Base-by-base conservation (phyloP, 805 yeast species). In the Candida arabinofermentans region DNA sequence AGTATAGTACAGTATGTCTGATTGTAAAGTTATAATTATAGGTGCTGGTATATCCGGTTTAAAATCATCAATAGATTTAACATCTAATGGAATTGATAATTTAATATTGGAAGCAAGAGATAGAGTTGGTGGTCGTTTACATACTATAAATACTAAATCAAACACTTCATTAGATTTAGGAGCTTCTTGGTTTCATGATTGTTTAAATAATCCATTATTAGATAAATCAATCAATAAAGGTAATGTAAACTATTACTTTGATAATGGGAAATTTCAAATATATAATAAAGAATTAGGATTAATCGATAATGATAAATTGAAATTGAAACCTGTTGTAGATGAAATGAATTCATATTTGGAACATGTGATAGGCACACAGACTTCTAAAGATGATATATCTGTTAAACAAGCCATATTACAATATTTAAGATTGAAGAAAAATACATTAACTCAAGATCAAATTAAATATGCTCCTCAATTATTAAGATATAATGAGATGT, bases 151-250 rank as follows among this genome's bases (percentile, higher is more conserved):
- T 39, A 34, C 54, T 22, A 51, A 55, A 3, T 37, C 53, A 6
- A 61, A 61, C 6, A 43, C 56, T 10, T 52, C 62, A 6, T 74
- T 82, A 42, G 96, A 88, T 57, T 50, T 87, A 16, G 96, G 96
- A 1, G 96, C 95, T 0, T 77, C 91, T 9, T 89, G 96, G 96
- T 85, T 84, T 58, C 96, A 89, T 55, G 96, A 87, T 49, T 76
- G 88, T 5, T 62, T 86, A 39, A 69, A 72, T 33, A 89, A 89
- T 55, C 65, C 76, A 2, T 67, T 85, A 22, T 75, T 86, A 42
- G 62, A 69, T 26, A 77, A 75, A 47, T 79, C 70, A 1, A 55
- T 53, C 36, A 43, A 34, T 2, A 52, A 50, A 16, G 57, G 54
- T 5, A 52, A 62, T 37, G 61, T 64, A 24, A 34, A 54, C 8